Evolutionary conservation across 495 filamentous ascomycete genomes (phyloP).

Genomic region (Neurospora sp.): DNA sequence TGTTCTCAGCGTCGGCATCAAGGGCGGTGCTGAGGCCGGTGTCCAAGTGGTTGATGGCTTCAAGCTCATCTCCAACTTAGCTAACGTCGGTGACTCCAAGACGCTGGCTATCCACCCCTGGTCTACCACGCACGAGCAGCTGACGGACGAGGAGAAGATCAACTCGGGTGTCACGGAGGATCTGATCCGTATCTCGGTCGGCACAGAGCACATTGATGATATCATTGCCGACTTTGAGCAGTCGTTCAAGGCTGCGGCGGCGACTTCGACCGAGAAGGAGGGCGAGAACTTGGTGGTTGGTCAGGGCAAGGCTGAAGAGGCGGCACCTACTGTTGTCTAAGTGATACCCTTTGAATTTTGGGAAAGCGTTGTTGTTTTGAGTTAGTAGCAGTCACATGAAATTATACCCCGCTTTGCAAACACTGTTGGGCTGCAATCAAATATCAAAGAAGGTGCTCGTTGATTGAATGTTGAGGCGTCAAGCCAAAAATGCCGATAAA

Average conservation of each 20-base stretch:
- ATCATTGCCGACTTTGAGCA: conserved; percentile 96
- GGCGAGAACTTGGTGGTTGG: conserved; percentile 8
- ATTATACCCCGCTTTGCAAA: not conserved
- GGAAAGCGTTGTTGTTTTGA: not conserved
- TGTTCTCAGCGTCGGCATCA: conserved; percentile 87
- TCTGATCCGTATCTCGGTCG: conserved; percentile 91
- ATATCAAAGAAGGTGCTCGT: not conserved
- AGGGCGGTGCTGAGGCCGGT: conserved; percentile 74
- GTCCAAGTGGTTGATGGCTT: conserved; percentile 86
- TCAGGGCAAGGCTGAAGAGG: conserved; percentile 24
- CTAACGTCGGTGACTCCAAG: conserved; percentile 72
- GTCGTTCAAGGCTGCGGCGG: conserved; percentile 55
- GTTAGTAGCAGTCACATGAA: not conserved
- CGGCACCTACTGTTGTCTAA: conserved; percentile 27
- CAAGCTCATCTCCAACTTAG: conserved; percentile 88
- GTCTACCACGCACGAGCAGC: conserved; percentile 93
- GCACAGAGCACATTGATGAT: conserved; percentile 95
- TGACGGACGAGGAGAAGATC: conserved; percentile 70
- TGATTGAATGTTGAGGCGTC: not conserved
- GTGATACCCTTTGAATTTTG: not conserved
- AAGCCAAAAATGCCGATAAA: not conserved
- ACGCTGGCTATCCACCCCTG: conserved; percentile 95
- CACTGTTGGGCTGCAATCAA: not conserved
- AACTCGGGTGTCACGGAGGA: conserved; percentile 85
- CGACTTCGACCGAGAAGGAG: conserved; percentile 15